phyloP scores from a whole-genome alignment of 495 filamentous ascomycete genomes.

The Aspergillus saccharolyticus region DNA sequence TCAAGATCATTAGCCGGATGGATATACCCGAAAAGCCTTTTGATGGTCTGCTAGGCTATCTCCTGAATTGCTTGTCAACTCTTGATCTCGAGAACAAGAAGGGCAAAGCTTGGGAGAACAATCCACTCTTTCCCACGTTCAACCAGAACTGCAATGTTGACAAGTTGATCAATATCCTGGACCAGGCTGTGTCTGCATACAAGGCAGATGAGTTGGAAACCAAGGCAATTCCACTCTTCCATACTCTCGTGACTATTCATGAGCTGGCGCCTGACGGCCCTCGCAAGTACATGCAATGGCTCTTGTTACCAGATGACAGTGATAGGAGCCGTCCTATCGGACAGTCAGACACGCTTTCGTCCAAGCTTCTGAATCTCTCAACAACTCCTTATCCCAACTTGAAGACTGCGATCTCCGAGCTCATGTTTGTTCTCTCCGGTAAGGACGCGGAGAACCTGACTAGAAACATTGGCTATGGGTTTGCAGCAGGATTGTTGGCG shows the following conservation, averaged over 20 bases:
- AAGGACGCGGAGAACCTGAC: conserved; percentile 69
- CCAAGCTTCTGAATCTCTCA: conserved; percentile 74
- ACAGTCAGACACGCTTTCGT: conserved; percentile 64
- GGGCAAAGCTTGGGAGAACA: conserved; percentile 35
- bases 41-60: conserved; percentile 53
- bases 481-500: conserved; percentile 83
- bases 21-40: conserved; percentile 53
- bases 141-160: conserved; percentile 59
- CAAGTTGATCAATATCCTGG: conserved; percentile 68
- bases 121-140: conserved; percentile 60
- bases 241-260: conserved; percentile 65
- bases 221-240: conserved; percentile 63
- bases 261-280: conserved; percentile 63
- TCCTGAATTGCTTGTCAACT: conserved; percentile 79
- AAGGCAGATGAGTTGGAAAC: conserved; percentile 62
- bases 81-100: conserved; percentile 59
- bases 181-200: conserved; percentile 57
- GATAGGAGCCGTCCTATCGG: conserved; percentile 81
- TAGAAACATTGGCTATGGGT: conserved; percentile 84
- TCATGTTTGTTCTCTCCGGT: conserved; percentile 83
- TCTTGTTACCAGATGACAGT: conserved; percentile 70
- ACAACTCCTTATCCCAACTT: conserved; percentile 68
- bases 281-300: conserved; percentile 55
- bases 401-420: conserved; percentile 66
- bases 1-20: conserved; percentile 62